These are phyloP conservation scores for Metschnikowia baotianmanensis DNA, from an alignment of 805 yeast species.

Conservation along the genomic window DNA sequence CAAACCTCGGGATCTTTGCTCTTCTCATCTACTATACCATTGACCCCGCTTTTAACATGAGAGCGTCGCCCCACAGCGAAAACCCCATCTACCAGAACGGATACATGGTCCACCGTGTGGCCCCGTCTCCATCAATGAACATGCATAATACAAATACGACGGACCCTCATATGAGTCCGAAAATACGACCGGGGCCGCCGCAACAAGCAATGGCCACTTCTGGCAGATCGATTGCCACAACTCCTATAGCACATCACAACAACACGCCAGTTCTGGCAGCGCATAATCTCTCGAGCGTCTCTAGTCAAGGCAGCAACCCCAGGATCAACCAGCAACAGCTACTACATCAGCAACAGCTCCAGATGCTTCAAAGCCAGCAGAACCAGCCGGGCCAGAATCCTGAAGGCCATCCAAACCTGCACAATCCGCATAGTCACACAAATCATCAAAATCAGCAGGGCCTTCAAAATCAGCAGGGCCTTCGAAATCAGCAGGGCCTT, in stretches of 20 bases:
- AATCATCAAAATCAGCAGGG: slow-evolving; percentile 7
- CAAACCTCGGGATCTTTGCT: too few relatives aligned
- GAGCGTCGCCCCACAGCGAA: too few relatives aligned
- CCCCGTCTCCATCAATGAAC: too few relatives aligned
- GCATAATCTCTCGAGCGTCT: not conserved
- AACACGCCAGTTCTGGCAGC: slow-evolving; percentile 10
- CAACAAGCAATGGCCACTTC: not conserved
- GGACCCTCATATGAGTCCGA: too few relatives aligned
- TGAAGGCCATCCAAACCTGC: slow-evolving; percentile 5
- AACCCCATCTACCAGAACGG: too few relatives aligned
- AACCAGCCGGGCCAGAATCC: slow-evolving; percentile 19
- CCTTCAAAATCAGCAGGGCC: too few relatives aligned
- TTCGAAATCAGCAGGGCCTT: not conserved
- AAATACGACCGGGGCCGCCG: too few relatives aligned
- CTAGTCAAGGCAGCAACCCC: not conserved
- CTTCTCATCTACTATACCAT: too few relatives aligned
- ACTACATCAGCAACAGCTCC: slow-evolving; percentile 21
- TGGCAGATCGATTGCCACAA: not conserved
- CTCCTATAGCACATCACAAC: slow-evolving; percentile 11
- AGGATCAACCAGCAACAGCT: slow-evolving; percentile 11
- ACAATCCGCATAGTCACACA: slow-evolving; percentile 5
- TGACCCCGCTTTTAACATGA: too few relatives aligned
- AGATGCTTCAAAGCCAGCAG: slow-evolving; percentile 23
- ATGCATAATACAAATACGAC: too few relatives aligned
- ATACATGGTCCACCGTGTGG: too few relatives aligned